Evolutionary conservation across 768 basidiomycete species (phyloP), one percentile per base, ranked within the genome.

Genomic region (Calocybe gangraenosa): DNA sequence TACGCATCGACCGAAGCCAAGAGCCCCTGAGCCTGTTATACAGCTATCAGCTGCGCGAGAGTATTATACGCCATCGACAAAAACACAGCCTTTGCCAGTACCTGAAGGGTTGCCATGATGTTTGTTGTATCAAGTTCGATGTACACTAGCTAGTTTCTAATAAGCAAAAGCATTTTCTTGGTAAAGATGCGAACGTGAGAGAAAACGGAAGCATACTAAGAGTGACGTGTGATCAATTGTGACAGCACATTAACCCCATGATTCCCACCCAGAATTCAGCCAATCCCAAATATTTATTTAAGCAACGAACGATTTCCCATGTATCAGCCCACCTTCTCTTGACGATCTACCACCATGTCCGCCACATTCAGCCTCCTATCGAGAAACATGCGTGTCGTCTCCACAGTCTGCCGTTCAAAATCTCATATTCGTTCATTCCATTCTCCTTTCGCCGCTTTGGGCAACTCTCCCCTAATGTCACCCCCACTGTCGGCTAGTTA

Each of bases 1-100:
- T 64, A 98, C 94, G 1, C 92, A 95, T 63, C 81, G 94, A 35
- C 74, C 76, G 17, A 79, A 79, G 52, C 78, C 78, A 23, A 75
- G 71, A 49, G 61, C 61, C n/a, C 50, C 62, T 18, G 53, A 65
- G n/a, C 65, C 63, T 5, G 50, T 53, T 0, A 62, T 65, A 14
- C 61, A 67, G 31, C 47, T 62, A 3, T 59, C 66, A 10, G 65
- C 61, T 5, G 67, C 65, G n/a, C 58, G 78, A 49, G 58, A 76
- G 49, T 79, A 78, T 50, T 78, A 63, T 58, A 53, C 66, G 13
- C 57, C 60, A 39, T 54, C 54, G 1, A 18, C 36, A 40, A 51
- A 38, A 17, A 21, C 31, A 21, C 19, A 44, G 9, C 23, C 33
- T 14, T 19, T 25, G 36, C 48, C 43, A 28, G 18, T 23, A 25